A percentile compares a stretch with the other conserved stretches of the same genome.
Conservation (phyloP, 148 eudicot species). For the Vaccinium macrocarpon region DNA sequence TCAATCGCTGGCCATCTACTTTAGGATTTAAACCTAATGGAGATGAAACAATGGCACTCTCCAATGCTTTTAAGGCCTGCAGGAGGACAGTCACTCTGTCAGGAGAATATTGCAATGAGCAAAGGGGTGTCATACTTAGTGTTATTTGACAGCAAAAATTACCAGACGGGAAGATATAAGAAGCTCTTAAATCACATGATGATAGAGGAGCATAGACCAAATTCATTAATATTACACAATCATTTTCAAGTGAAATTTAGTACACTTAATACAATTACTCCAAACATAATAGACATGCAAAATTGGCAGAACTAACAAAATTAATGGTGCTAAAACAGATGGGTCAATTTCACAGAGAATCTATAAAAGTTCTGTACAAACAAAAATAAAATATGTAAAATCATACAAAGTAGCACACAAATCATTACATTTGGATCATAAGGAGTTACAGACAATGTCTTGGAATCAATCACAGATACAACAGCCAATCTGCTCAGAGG, state of each 20-base stretch:
- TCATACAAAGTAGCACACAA: background rate
- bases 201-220: background rate
- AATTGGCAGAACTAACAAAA: background rate
- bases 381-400: background rate
- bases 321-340: background rate
- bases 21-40: slow-evolving; percentile 88
- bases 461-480: slow-evolving; percentile 77
- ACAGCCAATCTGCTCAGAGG: slow-evolving; percentile 71
- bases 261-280: background rate
- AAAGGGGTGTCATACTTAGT: background rate
- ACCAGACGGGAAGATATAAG: background rate
- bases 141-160: background rate
- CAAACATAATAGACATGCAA: background rate
- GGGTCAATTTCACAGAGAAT: background rate
- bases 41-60: slow-evolving; percentile 80
- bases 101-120: background rate
- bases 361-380: background rate
- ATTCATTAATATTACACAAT: background rate
- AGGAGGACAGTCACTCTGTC: slow-evolving; percentile 20
- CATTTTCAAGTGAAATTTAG: background rate
- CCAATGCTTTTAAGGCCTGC: slow-evolving; percentile 81
- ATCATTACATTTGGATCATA: slow-evolving; percentile 75
- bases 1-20: slow-evolving; percentile 59
- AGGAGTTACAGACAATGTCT: slow-evolving; percentile 77
- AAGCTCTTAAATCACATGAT: background rate